phyloP scores from a whole-genome alignment of 2,329 filamentous ascomycete species.

The Dactylellina cionopaga region DNA sequence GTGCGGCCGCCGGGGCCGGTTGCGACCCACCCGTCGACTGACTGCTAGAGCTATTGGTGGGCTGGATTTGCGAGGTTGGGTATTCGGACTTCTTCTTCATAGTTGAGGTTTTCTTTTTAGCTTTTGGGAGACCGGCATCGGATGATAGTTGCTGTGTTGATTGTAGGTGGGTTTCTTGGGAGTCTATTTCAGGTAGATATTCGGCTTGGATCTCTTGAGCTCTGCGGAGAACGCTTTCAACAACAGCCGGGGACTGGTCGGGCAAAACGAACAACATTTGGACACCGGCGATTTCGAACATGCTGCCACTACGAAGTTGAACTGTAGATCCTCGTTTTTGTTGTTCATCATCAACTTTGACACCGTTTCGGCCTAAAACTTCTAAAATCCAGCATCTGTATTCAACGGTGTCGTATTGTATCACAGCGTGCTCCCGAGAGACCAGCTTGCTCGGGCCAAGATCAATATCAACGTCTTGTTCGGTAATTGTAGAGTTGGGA shows the following conservation, averaged over 20 bases:
- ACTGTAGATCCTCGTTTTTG: slow-evolving; percentile 70
- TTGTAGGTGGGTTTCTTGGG: slow-evolving; percentile 33
- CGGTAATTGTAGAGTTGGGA: slow-evolving; percentile 50
- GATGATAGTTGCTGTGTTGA: slow-evolving; percentile 42
- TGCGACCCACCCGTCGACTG: background rate
- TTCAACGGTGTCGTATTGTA: slow-evolving; percentile 74
- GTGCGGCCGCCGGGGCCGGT: background rate
- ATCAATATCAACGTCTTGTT: slow-evolving; percentile 77
- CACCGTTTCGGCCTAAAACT: slow-evolving; percentile 90
- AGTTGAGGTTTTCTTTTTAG: slow-evolving; percentile 19
- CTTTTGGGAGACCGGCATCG: slow-evolving; percentile 30
- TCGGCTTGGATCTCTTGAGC: slow-evolving; percentile 47
- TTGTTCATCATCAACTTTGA: slow-evolving; percentile 79
- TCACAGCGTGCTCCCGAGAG: slow-evolving; percentile 78
- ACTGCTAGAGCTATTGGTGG: background rate
- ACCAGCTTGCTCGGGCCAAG: slow-evolving; percentile 84
- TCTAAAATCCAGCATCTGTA: slow-evolving; percentile 78
- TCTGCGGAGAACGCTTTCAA: slow-evolving; percentile 54
- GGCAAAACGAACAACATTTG: slow-evolving; percentile 99
- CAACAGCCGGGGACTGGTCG: slow-evolving; percentile 64
- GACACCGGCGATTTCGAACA: slow-evolving; percentile 88
- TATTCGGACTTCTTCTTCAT: slow-evolving; percentile 34
- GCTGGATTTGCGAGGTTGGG: background rate
- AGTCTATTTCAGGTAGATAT: slow-evolving; percentile 38
- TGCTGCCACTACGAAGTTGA: slow-evolving; percentile 80